These are phyloP conservation scores for Mycena crocata DNA, from an alignment of 768 basidiomycete species.

Conservation along the genomic window DNA sequence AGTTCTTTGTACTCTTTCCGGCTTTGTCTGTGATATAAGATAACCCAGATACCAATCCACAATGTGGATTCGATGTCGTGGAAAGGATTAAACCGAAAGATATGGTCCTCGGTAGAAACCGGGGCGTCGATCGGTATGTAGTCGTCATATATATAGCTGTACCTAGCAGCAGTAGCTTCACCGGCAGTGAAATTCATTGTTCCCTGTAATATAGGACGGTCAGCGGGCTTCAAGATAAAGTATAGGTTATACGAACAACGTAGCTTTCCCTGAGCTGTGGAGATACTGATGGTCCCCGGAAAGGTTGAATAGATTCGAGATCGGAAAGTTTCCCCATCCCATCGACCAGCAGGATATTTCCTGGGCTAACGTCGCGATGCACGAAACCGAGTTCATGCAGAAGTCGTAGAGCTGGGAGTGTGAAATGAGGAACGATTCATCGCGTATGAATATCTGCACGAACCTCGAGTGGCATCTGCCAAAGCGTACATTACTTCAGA, in stretches of 20 bases:
- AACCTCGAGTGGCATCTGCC: conserved; percentile 16
- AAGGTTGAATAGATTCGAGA: not conserved
- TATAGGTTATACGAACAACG: not conserved
- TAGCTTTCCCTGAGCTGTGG: not conserved
- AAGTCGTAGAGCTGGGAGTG: not conserved
- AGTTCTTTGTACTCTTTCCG: not conserved
- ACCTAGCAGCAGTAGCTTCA: not conserved
- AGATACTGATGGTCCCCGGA: not conserved
- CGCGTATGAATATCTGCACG: not conserved
- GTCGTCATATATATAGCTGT: not conserved
- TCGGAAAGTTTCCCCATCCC: conserved; percentile 10
- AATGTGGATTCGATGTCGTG: conserved; percentile 12
- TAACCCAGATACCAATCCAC: conserved; percentile 6
- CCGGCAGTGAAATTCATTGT: not conserved
- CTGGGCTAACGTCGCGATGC: conserved; percentile 8
- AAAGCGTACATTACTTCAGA: not conserved
- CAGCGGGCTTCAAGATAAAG: not conserved
- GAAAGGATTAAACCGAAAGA: conserved; percentile 7
- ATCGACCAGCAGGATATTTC: conserved; percentile 7
- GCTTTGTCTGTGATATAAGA: not conserved
- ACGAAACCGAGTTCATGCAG: conserved; percentile 8
- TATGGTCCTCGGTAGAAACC: not conserved
- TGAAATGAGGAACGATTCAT: not conserved
- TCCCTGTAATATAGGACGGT: too few species aligned
- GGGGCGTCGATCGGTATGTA: too few species aligned